Evolutionary conservation across 1,284 basidiomycete genomes (phyloP).

Genomic region (Moesziomyces sp.): DNA sequence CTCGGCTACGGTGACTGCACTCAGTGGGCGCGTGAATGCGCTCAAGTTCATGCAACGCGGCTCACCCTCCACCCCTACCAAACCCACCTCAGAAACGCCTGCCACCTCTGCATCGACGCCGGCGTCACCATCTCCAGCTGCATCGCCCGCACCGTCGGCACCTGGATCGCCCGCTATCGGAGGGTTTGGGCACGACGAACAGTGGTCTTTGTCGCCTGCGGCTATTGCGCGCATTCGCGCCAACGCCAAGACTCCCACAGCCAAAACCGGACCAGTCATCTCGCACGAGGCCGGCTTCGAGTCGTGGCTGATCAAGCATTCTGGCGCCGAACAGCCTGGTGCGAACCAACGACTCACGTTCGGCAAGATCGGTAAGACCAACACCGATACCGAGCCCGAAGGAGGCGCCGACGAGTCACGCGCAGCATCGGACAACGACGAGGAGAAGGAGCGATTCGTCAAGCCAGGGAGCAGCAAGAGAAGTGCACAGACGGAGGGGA

Average conservation of each 20-base stretch:
- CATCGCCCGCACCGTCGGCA: background rate
- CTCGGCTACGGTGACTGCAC: slow-evolving; percentile 39
- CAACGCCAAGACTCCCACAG: slow-evolving; percentile 4
- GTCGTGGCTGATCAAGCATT: slow-evolving; percentile 34
- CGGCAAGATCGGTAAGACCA: slow-evolving; percentile 20
- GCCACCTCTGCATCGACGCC: background rate
- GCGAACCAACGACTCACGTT: slow-evolving; percentile 18
- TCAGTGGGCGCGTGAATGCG: slow-evolving; percentile 46
- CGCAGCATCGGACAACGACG: background rate
- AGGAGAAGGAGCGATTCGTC: slow-evolving; percentile 12
- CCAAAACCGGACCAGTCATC: slow-evolving; percentile 4
- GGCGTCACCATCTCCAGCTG: slow-evolving; percentile 9
- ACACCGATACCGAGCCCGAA: slow-evolving; percentile 9
- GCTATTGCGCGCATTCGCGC: slow-evolving; percentile 26
- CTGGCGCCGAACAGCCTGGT: background rate
- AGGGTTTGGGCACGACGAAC: slow-evolving; percentile 19
- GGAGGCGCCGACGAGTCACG: slow-evolving; percentile 2
- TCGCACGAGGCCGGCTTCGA: slow-evolving; percentile 39
- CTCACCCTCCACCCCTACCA: slow-evolving; percentile 9
- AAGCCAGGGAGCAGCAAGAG: slow-evolving; percentile 20
- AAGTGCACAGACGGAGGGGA: slow-evolving; percentile 4
- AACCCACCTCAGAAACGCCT: slow-evolving; percentile 2
- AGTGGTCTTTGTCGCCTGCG: slow-evolving; percentile 37
- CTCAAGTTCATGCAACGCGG: slow-evolving; percentile 55
- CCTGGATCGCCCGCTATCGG: slow-evolving; percentile 9